Evolutionary conservation across 2,329 filamentous ascomycete species (phyloP).

Genomic region (Trichophyton verrucosum): DNA sequence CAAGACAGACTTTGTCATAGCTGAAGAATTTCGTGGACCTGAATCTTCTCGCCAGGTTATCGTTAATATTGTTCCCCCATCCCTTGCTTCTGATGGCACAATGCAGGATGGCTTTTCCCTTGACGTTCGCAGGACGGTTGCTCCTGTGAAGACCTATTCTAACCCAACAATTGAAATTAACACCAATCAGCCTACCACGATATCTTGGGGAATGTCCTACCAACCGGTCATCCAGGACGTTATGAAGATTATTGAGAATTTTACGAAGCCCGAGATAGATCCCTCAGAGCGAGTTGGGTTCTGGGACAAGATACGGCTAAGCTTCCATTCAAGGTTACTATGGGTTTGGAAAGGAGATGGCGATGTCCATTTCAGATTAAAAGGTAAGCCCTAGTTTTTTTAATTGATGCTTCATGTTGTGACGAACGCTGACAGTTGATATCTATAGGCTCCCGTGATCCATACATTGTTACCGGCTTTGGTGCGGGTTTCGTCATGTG

Average conservation of each 20-base stretch:
- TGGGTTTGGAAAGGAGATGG: slow-evolving; percentile 91
- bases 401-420: neutral
- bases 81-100: slow-evolving; percentile 43
- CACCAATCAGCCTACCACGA: slow-evolving; percentile 76
- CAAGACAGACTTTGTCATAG: slow-evolving; percentile 85
- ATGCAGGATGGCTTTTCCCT: slow-evolving; percentile 59
- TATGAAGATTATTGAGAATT: slow-evolving; percentile 98
- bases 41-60: slow-evolving; percentile 69
- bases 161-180: slow-evolving; percentile 88
- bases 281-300: slow-evolving; percentile 89
- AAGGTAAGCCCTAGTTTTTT: slow-evolving; percentile 43
- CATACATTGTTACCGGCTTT: slow-evolving; percentile 82
- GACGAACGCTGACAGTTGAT: no score
- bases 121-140: slow-evolving; percentile 79
- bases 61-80: slow-evolving; percentile 71
- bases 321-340: slow-evolving; percentile 81
- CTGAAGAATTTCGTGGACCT: slow-evolving; percentile 74
- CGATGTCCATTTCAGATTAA: slow-evolving; percentile 84
- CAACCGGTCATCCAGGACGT: slow-evolving; percentile 97
- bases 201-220: slow-evolving; percentile 96
- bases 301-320: slow-evolving; percentile 95
- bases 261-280: slow-evolving; percentile 90
- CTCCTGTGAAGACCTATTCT: slow-evolving; percentile 91
- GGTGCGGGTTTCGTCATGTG: slow-evolving; percentile 97
- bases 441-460: slow-evolving; percentile 58